Evolutionary conservation across 73 alveolate genomes (phyloP).

Genomic region (Paramecium primaurelia): DNA sequence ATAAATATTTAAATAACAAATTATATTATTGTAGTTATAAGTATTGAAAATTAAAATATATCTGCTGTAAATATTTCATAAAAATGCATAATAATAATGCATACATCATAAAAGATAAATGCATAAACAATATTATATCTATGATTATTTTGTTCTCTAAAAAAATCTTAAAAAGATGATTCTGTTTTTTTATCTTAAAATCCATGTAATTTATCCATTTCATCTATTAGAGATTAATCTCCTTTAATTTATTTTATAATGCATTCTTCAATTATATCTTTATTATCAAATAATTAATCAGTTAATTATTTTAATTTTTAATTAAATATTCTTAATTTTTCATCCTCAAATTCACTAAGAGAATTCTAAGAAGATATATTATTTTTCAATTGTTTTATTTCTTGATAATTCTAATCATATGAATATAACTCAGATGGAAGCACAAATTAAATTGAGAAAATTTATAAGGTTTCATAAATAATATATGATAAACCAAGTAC

Average conservation of each 20-base stretch:
- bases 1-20: neutral
- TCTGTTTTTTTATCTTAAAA: neutral
- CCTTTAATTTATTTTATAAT: neutral
- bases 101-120: neutral
- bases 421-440: neutral
- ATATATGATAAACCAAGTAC: neutral
- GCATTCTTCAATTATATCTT: neutral
- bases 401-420: neutral
- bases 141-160: neutral
- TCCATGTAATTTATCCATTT: neutral
- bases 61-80: neutral
- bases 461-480: neutral
- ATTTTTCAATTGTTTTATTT: neutral
- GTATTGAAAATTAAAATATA: neutral
- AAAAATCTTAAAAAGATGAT: neutral
- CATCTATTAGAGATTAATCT: neutral
- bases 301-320: neutral
- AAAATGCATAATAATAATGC: neutral
- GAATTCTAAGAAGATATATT: neutral
- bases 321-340: neutral
- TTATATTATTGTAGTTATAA: neutral
- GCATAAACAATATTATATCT: neutral
- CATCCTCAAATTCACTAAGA: neutral
- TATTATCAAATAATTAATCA: neutral
- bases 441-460: neutral